Evolutionary conservation across 306 rosid genomes (phyloP).

Genomic region (Fagus sylvatica): DNA sequence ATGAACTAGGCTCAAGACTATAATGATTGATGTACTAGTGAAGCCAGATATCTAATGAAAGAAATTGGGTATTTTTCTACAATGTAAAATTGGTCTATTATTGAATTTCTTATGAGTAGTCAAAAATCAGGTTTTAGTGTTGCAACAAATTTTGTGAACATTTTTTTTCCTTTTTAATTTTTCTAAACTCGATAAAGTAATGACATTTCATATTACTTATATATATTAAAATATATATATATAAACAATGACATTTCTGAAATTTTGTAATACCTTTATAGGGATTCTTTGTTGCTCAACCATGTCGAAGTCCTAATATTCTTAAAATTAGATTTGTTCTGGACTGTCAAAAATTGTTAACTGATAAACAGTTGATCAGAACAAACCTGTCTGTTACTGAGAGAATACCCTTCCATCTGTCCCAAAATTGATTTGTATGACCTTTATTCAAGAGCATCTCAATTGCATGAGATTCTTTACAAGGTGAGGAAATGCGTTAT

Average conservation of each 20-base stretch:
- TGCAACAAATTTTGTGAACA: slow-evolving; percentile 15
- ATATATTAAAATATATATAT: no score
- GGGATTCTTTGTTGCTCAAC: neutral
- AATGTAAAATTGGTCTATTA: slow-evolving; percentile 2
- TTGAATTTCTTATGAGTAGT: slow-evolving; percentile 10
- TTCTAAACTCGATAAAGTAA: neutral
- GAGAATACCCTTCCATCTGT: slow-evolving; percentile 2
- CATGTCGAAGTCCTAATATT: neutral
- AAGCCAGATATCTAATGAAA: neutral
- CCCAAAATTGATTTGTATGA: slow-evolving; percentile 6
- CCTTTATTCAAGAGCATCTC: slow-evolving; percentile 18
- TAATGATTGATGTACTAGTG: slow-evolving; percentile 11
- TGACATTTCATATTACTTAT: neutral
- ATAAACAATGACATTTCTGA: neutral
- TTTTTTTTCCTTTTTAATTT: neutral
- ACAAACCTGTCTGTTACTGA: slow-evolving; percentile 2
- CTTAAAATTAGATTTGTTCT: neutral
- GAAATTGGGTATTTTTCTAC: neutral
- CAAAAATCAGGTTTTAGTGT: slow-evolving; percentile 7
- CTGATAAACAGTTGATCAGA: neutral
- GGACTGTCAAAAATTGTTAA: neutral
- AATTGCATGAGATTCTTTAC: slow-evolving; percentile 2
- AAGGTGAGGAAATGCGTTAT: neutral
- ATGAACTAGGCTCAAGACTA: slow-evolving; percentile 10
- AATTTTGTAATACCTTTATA: neutral